phyloP scores from a whole-genome alignment of 2,329 filamentous ascomycete species.

The Botrytis porri region DNA sequence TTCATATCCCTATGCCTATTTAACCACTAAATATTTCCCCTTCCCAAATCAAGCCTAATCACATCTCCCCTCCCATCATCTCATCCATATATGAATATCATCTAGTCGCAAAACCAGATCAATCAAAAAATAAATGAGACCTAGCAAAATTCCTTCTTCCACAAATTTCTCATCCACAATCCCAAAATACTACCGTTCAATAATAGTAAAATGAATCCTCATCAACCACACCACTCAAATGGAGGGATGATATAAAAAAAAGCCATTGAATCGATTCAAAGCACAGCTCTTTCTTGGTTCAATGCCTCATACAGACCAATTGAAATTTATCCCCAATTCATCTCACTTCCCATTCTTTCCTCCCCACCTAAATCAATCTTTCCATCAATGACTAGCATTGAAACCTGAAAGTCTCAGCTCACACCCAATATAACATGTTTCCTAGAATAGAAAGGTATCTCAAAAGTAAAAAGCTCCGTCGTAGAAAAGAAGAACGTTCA shows the following conservation, averaged over 20 bases:
- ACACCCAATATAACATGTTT: not conserved
- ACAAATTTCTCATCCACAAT: not conserved
- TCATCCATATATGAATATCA: not conserved
- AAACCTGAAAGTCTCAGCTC: constrained; percentile 2
- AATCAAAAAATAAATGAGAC: not conserved
- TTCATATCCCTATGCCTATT: not conserved
- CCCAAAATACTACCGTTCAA: not conserved
- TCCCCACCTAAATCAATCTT: not conserved
- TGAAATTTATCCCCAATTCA: not conserved
- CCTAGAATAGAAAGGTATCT: constrained; percentile 7
- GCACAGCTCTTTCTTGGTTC: not conserved
- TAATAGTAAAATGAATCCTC: not conserved
- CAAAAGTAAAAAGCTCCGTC: constrained; percentile 2
- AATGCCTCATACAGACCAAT: not conserved
- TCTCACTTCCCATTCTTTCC: not conserved
- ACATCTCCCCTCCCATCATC: not conserved
- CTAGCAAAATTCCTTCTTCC: not conserved
- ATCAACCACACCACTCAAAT: not conserved
- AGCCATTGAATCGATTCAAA: constrained; percentile 4
- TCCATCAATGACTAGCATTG: constrained; percentile 15
- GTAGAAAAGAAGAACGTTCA: constrained; percentile 9
- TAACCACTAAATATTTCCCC: not conserved
- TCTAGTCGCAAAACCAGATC: not conserved
- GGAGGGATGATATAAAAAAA: not conserved
- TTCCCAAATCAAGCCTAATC: not conserved